phyloP scores from a whole-genome alignment of 768 basidiomycete genomes.

The Boletus rubroflammeus region DNA sequence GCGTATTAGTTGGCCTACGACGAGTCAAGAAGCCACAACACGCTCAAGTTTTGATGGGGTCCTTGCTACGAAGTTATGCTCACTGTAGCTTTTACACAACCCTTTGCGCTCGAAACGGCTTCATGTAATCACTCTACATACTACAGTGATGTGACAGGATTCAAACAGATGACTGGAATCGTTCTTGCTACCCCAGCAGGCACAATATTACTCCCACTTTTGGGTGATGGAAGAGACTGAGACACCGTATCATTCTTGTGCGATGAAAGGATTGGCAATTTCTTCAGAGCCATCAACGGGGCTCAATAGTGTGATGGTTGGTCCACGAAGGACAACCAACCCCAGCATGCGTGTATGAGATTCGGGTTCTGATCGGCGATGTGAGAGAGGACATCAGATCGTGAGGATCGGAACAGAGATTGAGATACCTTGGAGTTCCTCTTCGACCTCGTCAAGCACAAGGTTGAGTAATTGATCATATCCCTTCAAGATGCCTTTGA shows the following conservation, averaged over 20 bases:
- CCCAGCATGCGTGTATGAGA: conserved; percentile 67
- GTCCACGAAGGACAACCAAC: conserved; percentile 86
- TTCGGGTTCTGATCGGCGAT: conserved; percentile 50
- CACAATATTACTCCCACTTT: not conserved
- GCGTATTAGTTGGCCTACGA: not conserved
- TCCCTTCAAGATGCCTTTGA: conserved; percentile 90
- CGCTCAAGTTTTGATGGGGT: not conserved
- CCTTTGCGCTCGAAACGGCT: conserved; percentile 10
- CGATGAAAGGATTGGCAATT: conserved; percentile 84
- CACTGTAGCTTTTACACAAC: conserved; percentile 11
- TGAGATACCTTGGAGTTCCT: conserved; percentile 64
- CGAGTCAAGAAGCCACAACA: not conserved
- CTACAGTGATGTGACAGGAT: conserved; percentile 13
- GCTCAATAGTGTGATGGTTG: conserved; percentile 90
- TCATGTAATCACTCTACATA: conserved; percentile 18
- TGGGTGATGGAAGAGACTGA: not conserved
- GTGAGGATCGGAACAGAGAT: conserved; percentile 9
- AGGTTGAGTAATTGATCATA: conserved; percentile 96
- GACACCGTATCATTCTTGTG: conserved; percentile 51
- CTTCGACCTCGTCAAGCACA: conserved; percentile 93
- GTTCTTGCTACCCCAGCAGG: not conserved
- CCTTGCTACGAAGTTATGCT: conserved; percentile 4
- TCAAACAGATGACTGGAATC: conserved; percentile 1
- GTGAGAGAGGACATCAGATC: conserved; percentile 7
- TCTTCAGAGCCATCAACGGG: conserved; percentile 95